These are phyloP conservation scores for Cryptosporidium sp. DNA, from an alignment of 169 alveolate genomes.

Conservation along the genomic window DNA sequence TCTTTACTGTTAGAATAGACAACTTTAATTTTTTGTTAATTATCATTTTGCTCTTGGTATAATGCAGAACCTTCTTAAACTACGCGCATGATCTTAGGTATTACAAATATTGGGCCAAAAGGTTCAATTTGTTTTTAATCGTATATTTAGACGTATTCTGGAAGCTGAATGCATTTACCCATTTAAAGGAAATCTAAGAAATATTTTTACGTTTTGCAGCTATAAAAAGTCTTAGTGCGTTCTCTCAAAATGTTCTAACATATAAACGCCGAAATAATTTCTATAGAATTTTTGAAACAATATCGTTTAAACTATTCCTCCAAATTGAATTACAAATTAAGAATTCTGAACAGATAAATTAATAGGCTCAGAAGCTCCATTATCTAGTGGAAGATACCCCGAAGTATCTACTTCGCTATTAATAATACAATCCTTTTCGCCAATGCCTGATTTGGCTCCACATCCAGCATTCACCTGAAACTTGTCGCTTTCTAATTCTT, in stretches of 20 bases:
- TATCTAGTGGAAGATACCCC: neutral
- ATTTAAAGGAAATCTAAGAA: slow-evolving; percentile 40
- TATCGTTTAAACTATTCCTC: neutral
- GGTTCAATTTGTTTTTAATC: neutral
- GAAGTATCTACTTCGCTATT: neutral
- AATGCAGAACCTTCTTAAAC: neutral
- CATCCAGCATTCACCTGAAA: neutral
- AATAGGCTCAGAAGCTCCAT: neutral
- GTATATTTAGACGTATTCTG: neutral
- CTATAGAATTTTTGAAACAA: neutral
- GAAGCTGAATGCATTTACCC: neutral
- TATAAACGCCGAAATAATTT: slow-evolving; percentile 4
- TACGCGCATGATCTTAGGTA: neutral
- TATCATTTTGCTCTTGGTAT: neutral
- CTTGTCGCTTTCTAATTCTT: neutral
- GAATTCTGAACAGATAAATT: neutral
- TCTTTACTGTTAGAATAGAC: no score
- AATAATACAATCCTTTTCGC: neutral
- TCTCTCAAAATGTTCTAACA: slow-evolving; percentile 48
- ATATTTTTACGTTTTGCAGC: slow-evolving; percentile 64
- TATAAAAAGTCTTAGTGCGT: slow-evolving; percentile 68
- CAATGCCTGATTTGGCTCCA: neutral
- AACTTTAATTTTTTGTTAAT: no score
- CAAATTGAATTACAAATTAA: neutral
- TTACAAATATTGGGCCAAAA: neutral